These are phyloP conservation scores for Taphrina communis DNA, from an alignment of 1,139 yeast genomes.

Conservation along the genomic window DNA sequence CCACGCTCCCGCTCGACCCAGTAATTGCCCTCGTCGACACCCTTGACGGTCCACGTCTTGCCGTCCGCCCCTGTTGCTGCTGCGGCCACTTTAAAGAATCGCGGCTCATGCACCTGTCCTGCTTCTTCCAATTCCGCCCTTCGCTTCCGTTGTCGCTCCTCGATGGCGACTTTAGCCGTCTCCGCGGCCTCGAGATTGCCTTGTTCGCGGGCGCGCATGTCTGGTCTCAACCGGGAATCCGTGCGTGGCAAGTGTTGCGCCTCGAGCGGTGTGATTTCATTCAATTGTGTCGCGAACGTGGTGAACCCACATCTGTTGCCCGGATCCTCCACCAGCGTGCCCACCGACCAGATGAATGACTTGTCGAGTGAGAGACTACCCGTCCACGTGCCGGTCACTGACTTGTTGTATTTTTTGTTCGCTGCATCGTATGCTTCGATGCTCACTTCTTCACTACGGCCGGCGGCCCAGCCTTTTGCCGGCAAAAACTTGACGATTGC, in stretches of 20 bases:
- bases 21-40: slow-evolving; percentile 41
- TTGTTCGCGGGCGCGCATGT: slow-evolving; percentile 70
- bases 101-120: slow-evolving; percentile 60
- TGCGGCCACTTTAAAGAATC: slow-evolving; percentile 62
- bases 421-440: slow-evolving; percentile 60
- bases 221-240: slow-evolving; percentile 90
- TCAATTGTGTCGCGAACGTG: slow-evolving; percentile 76
- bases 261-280: slow-evolving; percentile 76
- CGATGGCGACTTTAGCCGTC: slow-evolving; percentile 66
- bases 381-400: slow-evolving; percentile 79
- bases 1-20: slow-evolving; percentile 43
- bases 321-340: slow-evolving; percentile 65
- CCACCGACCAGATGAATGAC: slow-evolving; percentile 65
- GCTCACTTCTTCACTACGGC: slow-evolving; percentile 77
- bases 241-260: slow-evolving; percentile 72
- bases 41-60: slow-evolving; percentile 37
- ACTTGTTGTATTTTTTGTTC: slow-evolving; percentile 52
- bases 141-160: slow-evolving; percentile 79
- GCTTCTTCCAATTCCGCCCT: slow-evolving; percentile 64
- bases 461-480: slow-evolving; percentile 54
- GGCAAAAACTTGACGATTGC: slow-evolving; percentile 27
- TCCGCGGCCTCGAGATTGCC: slow-evolving; percentile 78
- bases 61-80: slow-evolving; percentile 43
- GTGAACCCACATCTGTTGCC: slow-evolving; percentile 83
- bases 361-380: slow-evolving; percentile 54